Conservation (phyloP, 140 eudicot genomes). For the Anethum foeniculum region DNA sequence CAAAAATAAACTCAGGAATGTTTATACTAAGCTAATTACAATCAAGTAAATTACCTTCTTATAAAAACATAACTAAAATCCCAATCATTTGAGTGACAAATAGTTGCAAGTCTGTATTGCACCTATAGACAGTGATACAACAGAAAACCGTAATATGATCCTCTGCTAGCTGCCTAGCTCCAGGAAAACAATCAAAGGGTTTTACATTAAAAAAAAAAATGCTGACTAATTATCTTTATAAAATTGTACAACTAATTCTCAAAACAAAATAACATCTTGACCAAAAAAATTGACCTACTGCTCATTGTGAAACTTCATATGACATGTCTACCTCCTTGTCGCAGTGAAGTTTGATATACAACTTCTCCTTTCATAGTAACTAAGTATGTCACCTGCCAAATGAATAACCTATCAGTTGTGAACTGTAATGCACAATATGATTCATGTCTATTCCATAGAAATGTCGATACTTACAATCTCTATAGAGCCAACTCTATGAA, state of each 20-base stretch:
- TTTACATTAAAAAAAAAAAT: neutral
- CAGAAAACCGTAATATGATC: neutral
- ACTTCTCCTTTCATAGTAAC: constrained; percentile 41
- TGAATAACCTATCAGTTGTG: constrained; percentile 5
- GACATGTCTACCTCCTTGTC: constrained; percentile 39
- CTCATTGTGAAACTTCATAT: constrained; percentile 20
- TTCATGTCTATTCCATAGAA: neutral
- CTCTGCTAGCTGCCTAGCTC: neutral
- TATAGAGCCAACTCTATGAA: constrained; percentile 52
- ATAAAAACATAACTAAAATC: no score
- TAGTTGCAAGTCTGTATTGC: no score
- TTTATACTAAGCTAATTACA: no score
- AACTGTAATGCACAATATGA: neutral
- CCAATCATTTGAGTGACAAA: no score
- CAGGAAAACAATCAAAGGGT: no score
- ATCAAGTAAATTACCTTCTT: no score
- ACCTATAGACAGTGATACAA: no score
- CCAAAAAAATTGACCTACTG: neutral
- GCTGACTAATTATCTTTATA: neutral
- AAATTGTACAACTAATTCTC: neutral
- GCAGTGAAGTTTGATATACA: constrained; percentile 21
- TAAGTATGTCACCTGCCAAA: constrained; percentile 45
- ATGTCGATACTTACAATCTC: constrained; percentile 41
- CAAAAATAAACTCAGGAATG: neutral
- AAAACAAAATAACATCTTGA: neutral